These are phyloP conservation scores for Colletotrichum sp. DNA, from an alignment of 2,329 filamentous ascomycete genomes.

Conservation along the genomic window DNA sequence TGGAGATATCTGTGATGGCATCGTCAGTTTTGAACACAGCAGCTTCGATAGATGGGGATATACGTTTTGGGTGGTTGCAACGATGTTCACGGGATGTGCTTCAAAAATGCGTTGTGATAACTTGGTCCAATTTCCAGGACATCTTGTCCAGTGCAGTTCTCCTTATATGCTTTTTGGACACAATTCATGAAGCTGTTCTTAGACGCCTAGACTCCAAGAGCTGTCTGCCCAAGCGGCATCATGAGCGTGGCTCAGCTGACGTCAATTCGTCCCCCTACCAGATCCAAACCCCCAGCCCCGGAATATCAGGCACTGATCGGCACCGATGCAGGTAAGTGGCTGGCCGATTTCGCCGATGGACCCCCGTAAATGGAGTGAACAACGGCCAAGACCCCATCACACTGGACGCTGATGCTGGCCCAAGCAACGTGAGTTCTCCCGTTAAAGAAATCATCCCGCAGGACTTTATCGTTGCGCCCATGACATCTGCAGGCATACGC, in stretches of 20 bases:
- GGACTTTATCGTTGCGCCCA: rapidly evolving
- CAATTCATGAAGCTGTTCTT: no score
- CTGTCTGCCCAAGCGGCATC: not conserved
- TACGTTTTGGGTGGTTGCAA: not conserved
- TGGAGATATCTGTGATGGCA: not conserved
- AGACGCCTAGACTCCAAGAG: no score
- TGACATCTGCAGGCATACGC: not conserved
- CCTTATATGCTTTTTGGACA: not conserved
- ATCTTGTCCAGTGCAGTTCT: not conserved
- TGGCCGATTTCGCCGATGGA: not conserved
- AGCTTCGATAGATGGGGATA: rapidly evolving
- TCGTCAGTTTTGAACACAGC: not conserved
- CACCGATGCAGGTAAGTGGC: not conserved
- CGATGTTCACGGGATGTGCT: not conserved
- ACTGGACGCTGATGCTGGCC: not conserved
- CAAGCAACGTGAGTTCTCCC: no score
- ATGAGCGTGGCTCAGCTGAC: not conserved
- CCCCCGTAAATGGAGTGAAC: not conserved
- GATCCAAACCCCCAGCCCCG: not conserved
- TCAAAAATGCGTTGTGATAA: not conserved
- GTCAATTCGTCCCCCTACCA: not conserved
- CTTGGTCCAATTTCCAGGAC: not conserved
- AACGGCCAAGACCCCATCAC: not conserved
- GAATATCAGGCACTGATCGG: rapidly evolving
- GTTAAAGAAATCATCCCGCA: no score